A percentile compares a stretch with the other conserved stretches of the same genome.
Conservation (phyloP, 164 flowering plant genomes). For the Kingdonia uniflora region DNA sequence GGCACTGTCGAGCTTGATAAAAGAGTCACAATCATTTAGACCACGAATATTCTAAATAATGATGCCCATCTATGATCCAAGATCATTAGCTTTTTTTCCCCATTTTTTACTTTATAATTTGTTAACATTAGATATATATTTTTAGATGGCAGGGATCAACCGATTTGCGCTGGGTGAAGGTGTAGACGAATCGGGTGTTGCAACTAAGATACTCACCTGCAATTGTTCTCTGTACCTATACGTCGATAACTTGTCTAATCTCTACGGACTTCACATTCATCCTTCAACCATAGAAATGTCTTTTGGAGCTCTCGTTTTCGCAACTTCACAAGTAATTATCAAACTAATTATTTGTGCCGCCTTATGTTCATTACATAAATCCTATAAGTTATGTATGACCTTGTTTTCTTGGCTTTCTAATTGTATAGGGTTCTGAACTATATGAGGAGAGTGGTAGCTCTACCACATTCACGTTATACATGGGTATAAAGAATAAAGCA, state of each 20-base stretch:
- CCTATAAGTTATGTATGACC: no score
- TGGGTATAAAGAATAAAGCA: conserved; percentile 51
- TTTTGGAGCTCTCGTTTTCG: conserved; percentile 41
- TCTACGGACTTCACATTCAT: conserved; percentile 57
- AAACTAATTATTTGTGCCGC: not conserved
- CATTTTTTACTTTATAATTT: not conserved
- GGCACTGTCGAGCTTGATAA: no score
- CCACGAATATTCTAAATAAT: not conserved
- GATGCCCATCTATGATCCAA: no score
- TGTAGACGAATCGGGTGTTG: conserved; percentile 55
- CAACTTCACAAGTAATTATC: conserved; percentile 36
- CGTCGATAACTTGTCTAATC: conserved; percentile 57
- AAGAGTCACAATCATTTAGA: not conserved
- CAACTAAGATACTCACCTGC: conserved; percentile 56
- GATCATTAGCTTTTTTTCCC: no score
- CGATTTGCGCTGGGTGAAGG: conserved; percentile 61
- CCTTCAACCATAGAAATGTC: conserved; percentile 37
- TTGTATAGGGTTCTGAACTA: conserved; percentile 33
- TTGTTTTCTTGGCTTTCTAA: no score
- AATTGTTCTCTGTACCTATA: conserved; percentile 41
- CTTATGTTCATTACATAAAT: not conserved
- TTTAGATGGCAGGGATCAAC: conserved; percentile 39
- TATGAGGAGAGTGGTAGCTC: conserved; percentile 24
- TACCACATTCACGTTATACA: conserved; percentile 22
- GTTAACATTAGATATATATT: not conserved